Evolutionary conservation across 345 rosid species (phyloP).

Genomic region (Eucalyptus brandiana): DNA sequence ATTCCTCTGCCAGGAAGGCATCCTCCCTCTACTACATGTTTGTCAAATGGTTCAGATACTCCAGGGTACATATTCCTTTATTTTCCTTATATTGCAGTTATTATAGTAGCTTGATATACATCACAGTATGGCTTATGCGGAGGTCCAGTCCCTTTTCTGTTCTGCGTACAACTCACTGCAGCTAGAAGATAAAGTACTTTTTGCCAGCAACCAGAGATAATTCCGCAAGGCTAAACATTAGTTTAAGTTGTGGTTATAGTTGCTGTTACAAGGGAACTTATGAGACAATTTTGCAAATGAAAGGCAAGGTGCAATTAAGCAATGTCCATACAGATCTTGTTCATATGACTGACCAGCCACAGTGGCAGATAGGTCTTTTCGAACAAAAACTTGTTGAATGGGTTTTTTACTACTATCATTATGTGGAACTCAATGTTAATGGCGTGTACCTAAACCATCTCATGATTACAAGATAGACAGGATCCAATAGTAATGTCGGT

Average conservation of each 20-base stretch:
- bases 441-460: neutral
- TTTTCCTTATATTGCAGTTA: neutral
- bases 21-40: conserved; percentile 60
- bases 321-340: neutral
- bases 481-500: neutral
- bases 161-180: neutral
- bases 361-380: neutral
- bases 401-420: neutral
- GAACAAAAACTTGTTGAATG: neutral
- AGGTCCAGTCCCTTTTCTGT: neutral
- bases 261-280: neutral
- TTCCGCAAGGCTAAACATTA: neutral
- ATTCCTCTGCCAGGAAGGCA: conserved; percentile 90
- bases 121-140: neutral
- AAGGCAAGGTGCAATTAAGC: neutral
- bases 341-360: neutral
- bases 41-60: conserved; percentile 24
- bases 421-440: neutral
- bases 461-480: neutral
- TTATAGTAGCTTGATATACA: neutral
- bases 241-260: neutral
- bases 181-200: neutral
- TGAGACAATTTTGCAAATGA: neutral
- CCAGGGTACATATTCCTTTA: conserved; percentile 19
- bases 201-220: neutral